phyloP scores from a whole-genome alignment of 2,329 filamentous ascomycete species.

The Coniochaeta ligniaria region DNA sequence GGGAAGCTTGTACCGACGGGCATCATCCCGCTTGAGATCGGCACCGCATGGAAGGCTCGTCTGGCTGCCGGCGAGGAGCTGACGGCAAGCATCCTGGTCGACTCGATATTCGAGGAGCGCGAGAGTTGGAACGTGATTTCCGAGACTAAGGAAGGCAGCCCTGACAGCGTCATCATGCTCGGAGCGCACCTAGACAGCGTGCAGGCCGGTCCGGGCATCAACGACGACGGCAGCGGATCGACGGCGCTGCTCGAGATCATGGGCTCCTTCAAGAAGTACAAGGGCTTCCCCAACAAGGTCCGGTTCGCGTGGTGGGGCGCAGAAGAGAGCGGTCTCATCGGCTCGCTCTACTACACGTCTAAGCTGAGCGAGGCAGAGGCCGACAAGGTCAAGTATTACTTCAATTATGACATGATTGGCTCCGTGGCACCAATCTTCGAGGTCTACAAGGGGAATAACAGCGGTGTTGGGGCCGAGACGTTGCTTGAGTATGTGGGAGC shows the following conservation, averaged over 20 bases:
- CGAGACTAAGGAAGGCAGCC: conserved; percentile 35
- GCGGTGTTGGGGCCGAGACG: conserved; percentile 26
- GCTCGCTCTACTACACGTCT: conserved; percentile 28
- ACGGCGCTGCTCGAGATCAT: conserved; percentile 30
- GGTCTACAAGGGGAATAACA: conserved; percentile 22
- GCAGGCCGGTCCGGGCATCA: conserved; percentile 35
- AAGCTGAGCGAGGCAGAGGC: conserved; percentile 22
- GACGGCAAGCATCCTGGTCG: conserved; percentile 23
- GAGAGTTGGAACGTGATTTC: conserved; percentile 36
- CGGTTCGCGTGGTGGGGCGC: conserved; percentile 38
- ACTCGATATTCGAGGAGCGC: conserved; percentile 28
- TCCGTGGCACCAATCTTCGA: conserved; percentile 27
- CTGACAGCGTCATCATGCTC: conserved; percentile 31
- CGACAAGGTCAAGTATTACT: conserved; percentile 26
- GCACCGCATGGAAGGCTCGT: conserved; percentile 18
- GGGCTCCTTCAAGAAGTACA: conserved; percentile 18
- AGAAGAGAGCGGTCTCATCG: conserved; percentile 32
- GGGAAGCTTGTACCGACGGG: conserved; percentile 15
- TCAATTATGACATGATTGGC: conserved; percentile 35
- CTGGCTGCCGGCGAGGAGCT: conserved; percentile 23
- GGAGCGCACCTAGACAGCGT: conserved; percentile 37
- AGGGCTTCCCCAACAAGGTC: conserved; percentile 28
- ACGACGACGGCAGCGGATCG: conserved; percentile 37
- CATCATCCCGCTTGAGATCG: conserved; percentile 19
- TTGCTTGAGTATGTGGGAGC: conserved; percentile 23